Percentiles rank a stretch among this genome's conserved stretches.
Evolutionary conservation across 2,329 filamentous ascomycete species (phyloP).

Genomic region (Colletotrichum euphorbiae): DNA sequence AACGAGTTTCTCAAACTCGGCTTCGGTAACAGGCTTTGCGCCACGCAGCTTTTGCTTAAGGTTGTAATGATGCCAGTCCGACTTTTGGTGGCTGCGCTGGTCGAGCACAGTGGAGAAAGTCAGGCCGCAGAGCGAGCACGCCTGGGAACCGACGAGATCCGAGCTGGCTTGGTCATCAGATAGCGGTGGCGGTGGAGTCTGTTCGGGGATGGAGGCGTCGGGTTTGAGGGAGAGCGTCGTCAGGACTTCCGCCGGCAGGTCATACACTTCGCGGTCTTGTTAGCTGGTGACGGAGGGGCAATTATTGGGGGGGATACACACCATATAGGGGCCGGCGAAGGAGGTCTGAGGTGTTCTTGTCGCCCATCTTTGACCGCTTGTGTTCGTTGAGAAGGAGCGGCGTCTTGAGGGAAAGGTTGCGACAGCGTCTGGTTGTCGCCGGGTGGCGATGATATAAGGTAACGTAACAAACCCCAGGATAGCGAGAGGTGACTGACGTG

Average conservation of each 20-base stretch:
- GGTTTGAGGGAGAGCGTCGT: conserved; percentile 68
- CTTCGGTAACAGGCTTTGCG: conserved; percentile 76
- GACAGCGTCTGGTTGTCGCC: not conserved
- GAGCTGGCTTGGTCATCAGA: conserved; percentile 41
- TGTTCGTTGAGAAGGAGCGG: not conserved
- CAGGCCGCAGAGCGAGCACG: conserved; percentile 84
- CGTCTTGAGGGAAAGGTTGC: not conserved
- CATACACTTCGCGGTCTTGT: conserved; percentile 72
- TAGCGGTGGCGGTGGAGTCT: conserved; percentile 40
- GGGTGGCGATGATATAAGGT: conserved; percentile 24
- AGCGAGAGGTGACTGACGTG: conserved; percentile 20
- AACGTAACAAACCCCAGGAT: not conserved
- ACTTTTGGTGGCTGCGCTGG: conserved; percentile 86
- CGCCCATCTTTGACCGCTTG: conserved; percentile 47
- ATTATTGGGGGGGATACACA: conserved; percentile 44
- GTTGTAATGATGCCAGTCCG: conserved; percentile 94
- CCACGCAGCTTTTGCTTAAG: conserved; percentile 90
- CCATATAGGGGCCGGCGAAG: conserved; percentile 65
- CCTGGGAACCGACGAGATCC: conserved; percentile 71
- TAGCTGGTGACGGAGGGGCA: conserved; percentile 31
- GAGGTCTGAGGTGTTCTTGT: conserved; percentile 56
- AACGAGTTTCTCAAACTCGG: conserved; percentile 87
- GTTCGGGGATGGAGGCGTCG: conserved; percentile 45
- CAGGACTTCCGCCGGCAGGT: conserved; percentile 81
- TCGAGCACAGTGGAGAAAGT: conserved; percentile 80